Percentiles rank a stretch among this genome's conserved stretches.
Conservation (phyloP, 2,329 filamentous ascomycete genomes). For the Aspergillus cejpii region DNA sequence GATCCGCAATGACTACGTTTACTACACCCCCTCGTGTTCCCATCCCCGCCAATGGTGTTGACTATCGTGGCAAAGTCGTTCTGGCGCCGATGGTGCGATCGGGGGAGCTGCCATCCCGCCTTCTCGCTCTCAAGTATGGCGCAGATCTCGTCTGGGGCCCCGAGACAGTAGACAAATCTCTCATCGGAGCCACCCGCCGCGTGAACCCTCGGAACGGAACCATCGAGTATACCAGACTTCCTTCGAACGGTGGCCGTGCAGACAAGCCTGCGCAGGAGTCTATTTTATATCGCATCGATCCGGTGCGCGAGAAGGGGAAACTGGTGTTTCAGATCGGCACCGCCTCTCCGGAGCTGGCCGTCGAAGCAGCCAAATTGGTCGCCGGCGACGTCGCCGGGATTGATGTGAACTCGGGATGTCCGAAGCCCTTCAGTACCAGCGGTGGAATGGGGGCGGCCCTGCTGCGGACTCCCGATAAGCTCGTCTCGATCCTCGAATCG, state of each 20-base stretch:
- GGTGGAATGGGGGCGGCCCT: conserved; percentile 95
- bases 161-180: conserved; percentile 84
- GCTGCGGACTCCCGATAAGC: conserved; percentile 72
- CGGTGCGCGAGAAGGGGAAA: conserved; percentile 63
- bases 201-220: conserved; percentile 70
- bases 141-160: conserved; percentile 97
- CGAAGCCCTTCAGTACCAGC: conserved; percentile 88
- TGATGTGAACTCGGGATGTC: conserved; percentile 96
- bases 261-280: conserved; percentile 47
- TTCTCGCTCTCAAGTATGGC: conserved; percentile 86
- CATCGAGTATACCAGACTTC: conserved; percentile 74
- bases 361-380: conserved; percentile 75
- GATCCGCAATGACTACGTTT: conserved; percentile 51
- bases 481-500: conserved; percentile 74
- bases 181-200: conserved; percentile 77
- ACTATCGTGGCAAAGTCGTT: conserved; percentile 89
- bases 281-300: conserved; percentile 78
- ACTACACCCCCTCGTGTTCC: conserved; percentile 59
- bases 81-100: conserved; percentile 97
- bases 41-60: conserved; percentile 80
- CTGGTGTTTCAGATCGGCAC: conserved; percentile 93
- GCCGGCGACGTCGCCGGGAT: conserved; percentile 86
- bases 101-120: conserved; percentile 85
- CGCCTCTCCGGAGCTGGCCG: conserved; percentile 71
- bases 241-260: conserved; percentile 57